Evolutionary conservation across 495 filamentous ascomycete species (phyloP), one percentile per base, ranked within the genome.

Genomic region (Letharia columbiana): DNA sequence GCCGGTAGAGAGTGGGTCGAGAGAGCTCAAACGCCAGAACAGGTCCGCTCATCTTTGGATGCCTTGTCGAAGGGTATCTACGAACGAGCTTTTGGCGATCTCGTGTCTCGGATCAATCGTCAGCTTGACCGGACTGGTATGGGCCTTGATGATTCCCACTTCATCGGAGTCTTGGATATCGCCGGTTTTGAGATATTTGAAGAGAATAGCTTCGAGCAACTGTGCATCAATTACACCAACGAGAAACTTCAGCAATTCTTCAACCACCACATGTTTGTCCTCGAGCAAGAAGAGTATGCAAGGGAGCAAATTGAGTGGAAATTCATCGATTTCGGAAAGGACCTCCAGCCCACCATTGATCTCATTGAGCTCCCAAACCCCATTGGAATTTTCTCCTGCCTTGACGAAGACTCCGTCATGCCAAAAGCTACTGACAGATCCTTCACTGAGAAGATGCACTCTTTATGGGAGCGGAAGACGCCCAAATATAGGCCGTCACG

Each of bases 181-280:
- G 95, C 95, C 65, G 95, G 95, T 45, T 99, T 99, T 73, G 95
- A 99, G 69, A 99, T 99, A 62, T 99, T 99, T 72, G 90, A 99
- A 69, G 84, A 91, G 67, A 99, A 99, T 75, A 96, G 92, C 79
- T 99, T 99, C 70, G 95, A 99, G 76, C 95, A 99, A 74, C 84
- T 99, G 8, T 98, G 95, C 78, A 99, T 99, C 80, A 99, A 99
- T 73, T 99, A 98, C 77, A 98, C 95, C 65, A 99, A 99, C 75
- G 95, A 99, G 74, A 99, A 97, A 75, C 85, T 99, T 9, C 95
- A 99, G 74, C 95, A 99, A 69, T 99, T 98, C 75, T 99, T 99
- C 83, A 99, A 99, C 67, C 95, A 99, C 70, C 95, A 99, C 79
- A 99, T 99, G 95, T 99, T 99, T 74, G 95, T 99, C 31, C 78